These are phyloP conservation scores for Phaseolus lunatus DNA, from an alignment of 306 rosid genomes.

Conservation along the genomic window DNA sequence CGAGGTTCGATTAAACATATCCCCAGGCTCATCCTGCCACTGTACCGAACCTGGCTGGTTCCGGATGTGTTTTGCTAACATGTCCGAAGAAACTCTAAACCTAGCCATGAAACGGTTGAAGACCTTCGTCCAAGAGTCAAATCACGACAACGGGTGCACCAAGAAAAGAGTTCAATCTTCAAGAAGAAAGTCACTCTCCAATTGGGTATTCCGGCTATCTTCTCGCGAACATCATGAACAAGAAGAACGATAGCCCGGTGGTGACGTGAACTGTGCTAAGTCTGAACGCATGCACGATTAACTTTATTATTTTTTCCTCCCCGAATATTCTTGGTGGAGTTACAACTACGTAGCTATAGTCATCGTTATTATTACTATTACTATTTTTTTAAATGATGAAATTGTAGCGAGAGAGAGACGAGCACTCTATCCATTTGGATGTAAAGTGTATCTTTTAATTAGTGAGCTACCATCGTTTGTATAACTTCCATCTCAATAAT, in stretches of 20 bases:
- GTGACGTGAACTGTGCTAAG: constrained; percentile 39
- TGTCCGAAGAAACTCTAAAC: constrained; percentile 68
- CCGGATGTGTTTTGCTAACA: constrained; percentile 81
- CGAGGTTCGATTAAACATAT: constrained; percentile 70
- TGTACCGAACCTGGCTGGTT: constrained; percentile 92
- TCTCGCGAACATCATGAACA: constrained; percentile 59
- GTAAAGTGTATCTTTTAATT: constrained; percentile 51
- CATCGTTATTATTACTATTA: not conserved
- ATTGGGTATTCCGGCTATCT: constrained; percentile 87
- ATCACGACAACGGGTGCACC: constrained; percentile 2
- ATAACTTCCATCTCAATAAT: constrained; percentile 31
- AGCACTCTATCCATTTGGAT: constrained; percentile 70
- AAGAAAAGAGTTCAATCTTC: constrained; percentile 35
- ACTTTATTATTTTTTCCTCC: constrained; percentile 35
- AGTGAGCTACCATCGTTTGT: constrained; percentile 37
- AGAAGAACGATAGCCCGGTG: constrained; percentile 62
- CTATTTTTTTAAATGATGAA: constrained; percentile 1
- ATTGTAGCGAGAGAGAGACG: constrained; percentile 47
- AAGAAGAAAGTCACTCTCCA: constrained; percentile 57
- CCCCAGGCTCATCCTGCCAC: constrained; percentile 86
- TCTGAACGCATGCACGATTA: constrained; percentile 27
- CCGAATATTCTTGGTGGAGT: constrained; percentile 48
- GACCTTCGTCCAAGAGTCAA: constrained; percentile 54
- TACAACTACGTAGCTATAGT: not conserved
- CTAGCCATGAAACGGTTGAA: constrained; percentile 70